Conservation (phyloP, 768 basidiomycete genomes). For the Lactifluus volemus region DNA sequence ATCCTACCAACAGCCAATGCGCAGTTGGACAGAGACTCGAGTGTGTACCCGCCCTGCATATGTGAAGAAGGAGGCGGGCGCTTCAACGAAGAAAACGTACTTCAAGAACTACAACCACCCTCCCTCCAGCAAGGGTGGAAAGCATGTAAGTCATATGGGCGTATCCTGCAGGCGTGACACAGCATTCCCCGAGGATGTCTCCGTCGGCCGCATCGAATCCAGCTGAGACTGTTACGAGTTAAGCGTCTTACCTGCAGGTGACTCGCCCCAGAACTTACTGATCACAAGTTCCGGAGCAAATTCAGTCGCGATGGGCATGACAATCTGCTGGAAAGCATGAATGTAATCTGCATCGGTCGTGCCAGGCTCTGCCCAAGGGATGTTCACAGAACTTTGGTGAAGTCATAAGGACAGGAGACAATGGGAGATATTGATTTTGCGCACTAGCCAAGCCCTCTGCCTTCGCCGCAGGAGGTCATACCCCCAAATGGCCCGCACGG, state of each 20-base stretch:
- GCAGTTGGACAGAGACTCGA: constrained; percentile 80
- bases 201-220: constrained; percentile 96
- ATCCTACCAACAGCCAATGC: constrained; percentile 79
- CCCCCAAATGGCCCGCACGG: constrained; percentile 88
- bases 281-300: constrained; percentile 95
- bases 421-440: constrained; percentile 24
- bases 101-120: constrained; percentile 89
- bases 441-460: constrained; percentile 77
- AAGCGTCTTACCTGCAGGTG: background rate
- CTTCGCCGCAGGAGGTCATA: constrained; percentile 79
- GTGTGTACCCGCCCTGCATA: constrained; percentile 86
- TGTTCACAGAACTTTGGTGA: constrained; percentile 73
- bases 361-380: constrained; percentile 84
- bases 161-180: constrained; percentile 86
- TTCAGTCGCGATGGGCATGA: constrained; percentile 97
- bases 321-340: constrained; percentile 88
- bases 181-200: constrained; percentile 85
- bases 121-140: constrained; percentile 76
- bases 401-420: constrained; percentile 3
- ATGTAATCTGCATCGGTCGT: constrained; percentile 96
- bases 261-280: constrained; percentile 43
- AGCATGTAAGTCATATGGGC: constrained; percentile 99
- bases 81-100: constrained; percentile 33
- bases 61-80: background rate
- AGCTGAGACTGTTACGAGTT: constrained; percentile 65